Evolutionary conservation across 2,329 filamentous ascomycete genomes (phyloP), one percentile per base, ranked within the genome.

Genomic region (Clarireedia homoeocarpa): DNA sequence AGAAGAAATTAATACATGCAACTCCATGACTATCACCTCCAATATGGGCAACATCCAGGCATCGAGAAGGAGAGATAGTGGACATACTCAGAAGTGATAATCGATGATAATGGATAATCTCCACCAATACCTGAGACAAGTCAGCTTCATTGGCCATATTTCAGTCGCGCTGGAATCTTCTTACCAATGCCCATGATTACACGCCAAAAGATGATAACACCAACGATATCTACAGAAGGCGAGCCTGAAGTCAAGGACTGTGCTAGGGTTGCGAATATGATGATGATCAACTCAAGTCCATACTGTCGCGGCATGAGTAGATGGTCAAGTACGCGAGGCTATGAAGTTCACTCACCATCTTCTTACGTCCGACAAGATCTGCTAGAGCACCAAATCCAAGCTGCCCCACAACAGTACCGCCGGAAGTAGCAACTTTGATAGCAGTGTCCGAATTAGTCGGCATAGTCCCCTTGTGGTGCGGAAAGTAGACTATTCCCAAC

Each of bases 401-500:
- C 72, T 94, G 89, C 30, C 89, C 89, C 51, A 94, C 74, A 51
- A 95, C 88, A 14, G 89, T 94, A 53, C 89, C 89, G 54, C 84
- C 85, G 26, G 87, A 91, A 7, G 88, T 94, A 14, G 89, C 82
- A 57, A 91, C 82, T 74, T 94, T 94, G 76, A 94, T 90, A 38
- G 88, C 86, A 6, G 84, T 92, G 62, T 92, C 88, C 10, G 86
- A 81, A 57, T 71, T 75, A 26, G 79, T 75, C 7, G 88, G 84
- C 67, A 91, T 85, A 44, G 73, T 73, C 20, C 83, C 82, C 44
- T 61, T 62, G n/a, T 46, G 34, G 15, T 53, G 27, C 12, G 57
- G 51, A 26, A 57, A 65, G 50, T 59, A 65, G 5, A 63, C 59
- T 51, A 64, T 58, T 42, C 60, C 63, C 36, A 65, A 53, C 61